These are phyloP conservation scores for Cladophialophora chaetospira DNA, from an alignment of 2,329 filamentous ascomycete genomes.

Conservation along the genomic window DNA sequence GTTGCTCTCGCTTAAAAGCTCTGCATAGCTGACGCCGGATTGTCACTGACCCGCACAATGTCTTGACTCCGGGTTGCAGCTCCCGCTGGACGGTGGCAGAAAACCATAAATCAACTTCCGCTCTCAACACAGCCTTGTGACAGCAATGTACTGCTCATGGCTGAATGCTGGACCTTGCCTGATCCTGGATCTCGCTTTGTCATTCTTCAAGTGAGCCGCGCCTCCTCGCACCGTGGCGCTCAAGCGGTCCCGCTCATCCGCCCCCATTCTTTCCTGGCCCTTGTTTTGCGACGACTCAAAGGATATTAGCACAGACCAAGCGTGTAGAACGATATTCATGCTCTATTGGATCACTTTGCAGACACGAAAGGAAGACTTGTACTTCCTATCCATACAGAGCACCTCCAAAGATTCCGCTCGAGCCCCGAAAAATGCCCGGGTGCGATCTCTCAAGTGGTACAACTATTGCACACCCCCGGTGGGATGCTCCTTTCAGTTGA, in stretches of 20 bases:
- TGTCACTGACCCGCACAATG: not conserved
- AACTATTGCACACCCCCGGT: too few relatives aligned
- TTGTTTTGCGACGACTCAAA: not conserved
- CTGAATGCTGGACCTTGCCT: not conserved
- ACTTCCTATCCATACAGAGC: too few relatives aligned
- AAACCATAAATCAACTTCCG: not conserved
- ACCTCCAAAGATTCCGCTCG: too few relatives aligned
- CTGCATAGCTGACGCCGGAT: not conserved
- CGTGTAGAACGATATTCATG: too few relatives aligned
- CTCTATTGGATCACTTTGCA: too few relatives aligned
- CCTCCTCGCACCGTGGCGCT: not conserved
- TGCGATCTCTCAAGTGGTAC: too few relatives aligned
- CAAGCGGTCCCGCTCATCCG: not conserved
- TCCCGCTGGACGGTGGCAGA: not conserved
- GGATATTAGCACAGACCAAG: too few relatives aligned
- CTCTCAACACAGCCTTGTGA: not conserved
- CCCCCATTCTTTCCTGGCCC: not conserved
- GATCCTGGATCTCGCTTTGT: not conserved
- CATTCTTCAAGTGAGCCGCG: not conserved
- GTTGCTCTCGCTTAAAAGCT: too few relatives aligned
- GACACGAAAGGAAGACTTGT: too few relatives aligned
- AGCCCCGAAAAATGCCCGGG: too few relatives aligned
- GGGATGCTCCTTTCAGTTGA: too few relatives aligned
- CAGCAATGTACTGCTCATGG: not conserved
- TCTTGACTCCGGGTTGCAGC: not conserved